Base-by-base conservation (phyloP, 169 alveolate genomes). In the Plasmodium adleri region DNA sequence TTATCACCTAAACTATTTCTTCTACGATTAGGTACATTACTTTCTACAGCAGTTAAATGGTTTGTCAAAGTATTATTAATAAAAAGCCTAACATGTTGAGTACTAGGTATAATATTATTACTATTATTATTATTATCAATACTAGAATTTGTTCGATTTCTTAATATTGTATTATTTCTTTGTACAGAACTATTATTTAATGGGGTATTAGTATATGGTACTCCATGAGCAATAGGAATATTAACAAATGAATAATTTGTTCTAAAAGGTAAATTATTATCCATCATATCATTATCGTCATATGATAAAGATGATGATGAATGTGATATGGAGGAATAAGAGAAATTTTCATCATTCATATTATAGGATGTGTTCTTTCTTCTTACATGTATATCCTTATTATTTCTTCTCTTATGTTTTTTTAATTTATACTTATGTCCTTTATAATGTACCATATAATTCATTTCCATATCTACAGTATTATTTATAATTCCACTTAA, bases 401-500 rank as follows among this genome's bases (percentile, higher is more conserved):
- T 43, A n/a, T 15, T 70, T 26, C 45, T 22, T 47, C 66, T 66
- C 22, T 49, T 43, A 43, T 43, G 15, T 45, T 22, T 63, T 15
- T 66, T 24, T 9, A 59, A 26, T 32, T 52, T 52, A 5, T 20
- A 24, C 17, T 22, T 26, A 15, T 26, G 9, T 8, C 47, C 17
- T 28, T 63, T 56, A 28, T 26, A 5, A 68, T 47, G 20, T 17
- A 1, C 28, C 20, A 83, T 15, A 13, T 83, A 45, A 32, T 56
- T 49, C 49, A 83, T 39, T 58, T 83, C 91, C 91, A 83, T 83
- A n/a, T 83, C 66, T 32, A 83, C 24, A 8, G 91, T 83, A 32
- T 83, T 39, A 68, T 83, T 83, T 83, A 83, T 22, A 22, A 83
- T 83, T 15, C 91, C 91, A 43, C 71, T 54, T 28, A 83, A 15